Evolutionary conservation across 2,329 filamentous ascomycete genomes (phyloP), one percentile per base, ranked within the genome.

Genomic region (Cladosporium sp.): DNA sequence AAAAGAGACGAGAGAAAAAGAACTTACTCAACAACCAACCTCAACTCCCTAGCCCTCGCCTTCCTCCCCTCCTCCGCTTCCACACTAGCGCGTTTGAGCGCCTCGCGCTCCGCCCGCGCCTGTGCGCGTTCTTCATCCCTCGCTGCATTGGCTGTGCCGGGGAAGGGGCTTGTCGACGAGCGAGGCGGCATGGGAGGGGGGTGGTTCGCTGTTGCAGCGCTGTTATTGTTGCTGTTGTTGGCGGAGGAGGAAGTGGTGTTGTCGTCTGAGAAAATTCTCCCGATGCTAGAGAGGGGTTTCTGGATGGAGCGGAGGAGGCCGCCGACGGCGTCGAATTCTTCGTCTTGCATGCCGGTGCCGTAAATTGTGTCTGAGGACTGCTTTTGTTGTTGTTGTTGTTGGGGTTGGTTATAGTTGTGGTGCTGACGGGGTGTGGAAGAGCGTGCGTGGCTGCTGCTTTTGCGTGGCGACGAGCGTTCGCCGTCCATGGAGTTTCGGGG

Each of bases 261-360:
- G n/a, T 84, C 83, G 55, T 88, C 93, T 0, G 88, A 89, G 69
- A 98, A 97, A 54, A 98, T 97, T 46, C 92, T 82, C 3, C 93
- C 93, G 53, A 98, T 95, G 1, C 88, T 94, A 49, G 85, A 89
- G 11, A 98, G 75, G 0, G 93, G 93, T 52, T 82, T 86, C 68
- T 97, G 92, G 50, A 98, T 96, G 0, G 90, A 92, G 40, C 90
- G 83, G 2, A 98, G 75, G 12, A 98, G 74, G 1, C 92, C 91
- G 33, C 85, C 82, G 20, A 96, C 92, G 38, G 91, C 85, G 1
- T 86, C 85, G 46, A 82, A 84, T 11, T 72, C 63, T 66, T 73
- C 63, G 5, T 67, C 62, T 6, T 36, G 30, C 38, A 50, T 50
- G 27, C 45, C 45, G 18, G 45, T 40, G 36, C 45, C 45, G 36